These are phyloP conservation scores for Podaxis pistillaris DNA, from an alignment of 768 basidiomycete species.

Conservation along the genomic window DNA sequence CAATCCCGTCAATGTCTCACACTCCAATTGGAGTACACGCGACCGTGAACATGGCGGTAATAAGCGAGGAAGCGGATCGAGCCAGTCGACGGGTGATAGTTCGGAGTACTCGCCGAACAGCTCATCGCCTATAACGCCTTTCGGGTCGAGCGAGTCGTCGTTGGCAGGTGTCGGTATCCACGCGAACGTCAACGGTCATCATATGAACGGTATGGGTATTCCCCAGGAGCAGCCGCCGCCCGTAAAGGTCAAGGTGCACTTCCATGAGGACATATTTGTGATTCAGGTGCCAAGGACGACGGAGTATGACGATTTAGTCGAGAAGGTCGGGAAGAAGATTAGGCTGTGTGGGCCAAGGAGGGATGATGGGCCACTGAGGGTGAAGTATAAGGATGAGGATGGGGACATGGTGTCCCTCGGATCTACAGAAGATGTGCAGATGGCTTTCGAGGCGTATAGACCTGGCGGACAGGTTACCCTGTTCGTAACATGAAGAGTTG, in stretches of 20 bases:
- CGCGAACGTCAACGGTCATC: constrained; percentile 24
- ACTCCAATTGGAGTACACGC: constrained; percentile 36
- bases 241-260: constrained; percentile 93
- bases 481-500: constrained; percentile 61
- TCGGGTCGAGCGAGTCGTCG: constrained; percentile 86
- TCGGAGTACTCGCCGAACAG: constrained; percentile 85
- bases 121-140: constrained; percentile 85
- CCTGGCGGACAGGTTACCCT: constrained; percentile 81
- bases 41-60: constrained; percentile 35
- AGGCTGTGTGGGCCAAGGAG: constrained; percentile 82
- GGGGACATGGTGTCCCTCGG: constrained; percentile 87
- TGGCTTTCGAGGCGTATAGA: constrained; percentile 85
- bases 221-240: constrained; percentile 29
- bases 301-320: constrained; percentile 80
- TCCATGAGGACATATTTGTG: constrained; percentile 93
- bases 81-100: constrained; percentile 77
- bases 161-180: constrained; percentile 44
- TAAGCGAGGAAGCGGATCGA: constrained; percentile 84
- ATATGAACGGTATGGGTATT: constrained; percentile 1
- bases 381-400: constrained; percentile 91
- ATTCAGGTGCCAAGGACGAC: constrained; percentile 83
- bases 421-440: constrained; percentile 90
- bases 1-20: constrained; percentile 21
- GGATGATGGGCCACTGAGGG: constrained; percentile 77
- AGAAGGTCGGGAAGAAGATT: constrained; percentile 92